Evolutionary conservation across 2,329 filamentous ascomycete species (phyloP).

Genomic region (Sporothrix phasma): DNA sequence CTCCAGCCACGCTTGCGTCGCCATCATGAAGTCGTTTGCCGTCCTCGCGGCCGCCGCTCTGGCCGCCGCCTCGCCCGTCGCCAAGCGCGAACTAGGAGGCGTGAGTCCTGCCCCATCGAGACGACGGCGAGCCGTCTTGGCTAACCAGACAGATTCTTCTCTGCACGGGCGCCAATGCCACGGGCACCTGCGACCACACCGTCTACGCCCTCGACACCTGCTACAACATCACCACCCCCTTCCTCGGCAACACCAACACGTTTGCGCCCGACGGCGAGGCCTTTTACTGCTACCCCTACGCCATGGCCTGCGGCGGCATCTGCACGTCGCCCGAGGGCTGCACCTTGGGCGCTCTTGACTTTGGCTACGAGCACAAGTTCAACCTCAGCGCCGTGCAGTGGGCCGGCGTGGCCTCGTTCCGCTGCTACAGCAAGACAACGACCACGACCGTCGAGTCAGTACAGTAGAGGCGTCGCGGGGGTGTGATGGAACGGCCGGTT

Average conservation of each 20-base stretch:
- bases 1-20: neutral
- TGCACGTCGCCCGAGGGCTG: constrained; percentile 44
- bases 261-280: constrained; percentile 42
- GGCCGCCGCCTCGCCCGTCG: constrained; percentile 22
- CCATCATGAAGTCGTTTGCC: constrained; percentile 16
- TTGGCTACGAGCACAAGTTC: constrained; percentile 36
- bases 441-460: neutral
- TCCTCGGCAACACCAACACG: constrained; percentile 32
- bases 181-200: constrained; percentile 36
- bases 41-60: constrained; percentile 10
- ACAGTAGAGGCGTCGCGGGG: neutral
- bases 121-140: neutral
- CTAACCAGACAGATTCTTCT: constrained; percentile 33
- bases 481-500: neutral
- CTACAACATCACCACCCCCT: constrained; percentile 35
- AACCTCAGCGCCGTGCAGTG: constrained; percentile 37
- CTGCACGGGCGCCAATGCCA: constrained; percentile 41
- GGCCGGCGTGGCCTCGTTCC: constrained; percentile 32
- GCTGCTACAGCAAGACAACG: constrained; percentile 24
- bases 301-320: constrained; percentile 31
- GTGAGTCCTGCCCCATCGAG: constrained; percentile 28
- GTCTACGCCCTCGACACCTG: constrained; percentile 36
- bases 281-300: constrained; percentile 40
- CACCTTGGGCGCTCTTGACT: constrained; percentile 40
- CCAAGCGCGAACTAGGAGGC: constrained; percentile 37